Evolutionary conservation across 345 rosid genomes (phyloP), one percentile per base, ranked within the genome.

Genomic region (Jatropha curcas): DNA sequence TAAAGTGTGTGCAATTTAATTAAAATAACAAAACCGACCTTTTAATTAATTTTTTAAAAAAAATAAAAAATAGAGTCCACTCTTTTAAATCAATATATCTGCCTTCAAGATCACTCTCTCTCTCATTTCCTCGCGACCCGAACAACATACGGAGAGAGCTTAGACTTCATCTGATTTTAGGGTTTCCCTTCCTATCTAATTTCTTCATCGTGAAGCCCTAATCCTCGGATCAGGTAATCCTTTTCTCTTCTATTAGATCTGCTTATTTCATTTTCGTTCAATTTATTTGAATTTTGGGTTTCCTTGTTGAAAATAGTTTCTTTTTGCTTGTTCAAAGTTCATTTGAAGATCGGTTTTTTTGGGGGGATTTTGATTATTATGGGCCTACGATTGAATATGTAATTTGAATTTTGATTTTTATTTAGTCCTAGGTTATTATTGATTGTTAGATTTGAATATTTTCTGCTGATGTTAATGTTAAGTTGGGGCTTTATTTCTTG

Each of bases 161-260:
- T 51, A 8, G 79, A 31, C 78, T 79, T 60, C 60, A 51, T 74
- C 71, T 68, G 77, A 64, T 60, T 76, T 65, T 70, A 33, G 82
- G 82, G 73, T 70, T 77, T 78, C 53, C 53, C 25, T 57, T 43
- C 16, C 20, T 2, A 71, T 22, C 58, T 11, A 30, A 50, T 7
- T 16, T 53, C 24, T 20, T 41, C 69, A 24, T 19, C 61, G 68
- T 45, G 53, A 73, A 83, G 70, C 82, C 82, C 82, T 64, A 76
- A 65, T 52, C 68, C 41, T 46, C 77, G 67, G 84, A 81, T 77
- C 85, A 67, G 86, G 86, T 85, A 71, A 48, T 19, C 35, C 2
- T 62, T 56, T 56, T 13, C 2, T 57, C 9, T 39, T 30, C 28
- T 45, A 39, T 1, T 20, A 31, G 20, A 50, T 48, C 35, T 66